Evolutionary conservation across 768 basidiomycete species (phyloP), one percentile per base, ranked within the genome.

Genomic region (Leucocoprinus birnbaumii): DNA sequence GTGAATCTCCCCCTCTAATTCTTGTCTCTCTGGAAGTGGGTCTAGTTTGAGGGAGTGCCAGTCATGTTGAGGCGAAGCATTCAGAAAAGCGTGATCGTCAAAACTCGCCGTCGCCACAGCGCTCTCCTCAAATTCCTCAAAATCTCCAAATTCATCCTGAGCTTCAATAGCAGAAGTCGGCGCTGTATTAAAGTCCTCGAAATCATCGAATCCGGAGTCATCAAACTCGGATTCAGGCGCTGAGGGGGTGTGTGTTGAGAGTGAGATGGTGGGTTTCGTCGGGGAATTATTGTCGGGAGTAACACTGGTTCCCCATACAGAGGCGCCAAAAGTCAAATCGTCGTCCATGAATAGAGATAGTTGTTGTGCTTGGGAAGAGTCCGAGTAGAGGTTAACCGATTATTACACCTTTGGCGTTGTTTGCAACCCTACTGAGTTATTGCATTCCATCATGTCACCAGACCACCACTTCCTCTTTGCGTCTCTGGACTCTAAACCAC

Each of bases 121-220:
- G 8, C 35, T 51, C 44, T 58, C 89, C 61, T 84, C 90, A 68
- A 93, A 93, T 64, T 94, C 93, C 16, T 87, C 91, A 69, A 93
- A 93, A 61, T 93, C 91, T 48, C 85, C 89, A 69, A 91, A 91
- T 56, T 91, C 89, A 61, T 91, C 92, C 44, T 73, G 79, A 1
- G 61, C 70, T n/a, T 69, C 74, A 14, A 78, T 76, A 50, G 63
- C 62, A 25, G 75, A 51, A 22, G 51, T 72, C 2, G 70, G 70
- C 31, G 80, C 80, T 59, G 68, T 73, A 40, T 79, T 82, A 66
- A 87, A 87, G 54, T 83, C 83, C 56, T 86, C 80, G 62, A 85
- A 84, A 51, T 84, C 82, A 53, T 85, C 80, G 61, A 80, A 73
- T 35, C 69, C 68, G 47, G 68, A 63, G 56, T 68, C 69, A 57